Evolutionary conservation across 805 yeast genomes (phyloP), one percentile per base, ranked within the genome.

Genomic region (Maudiozyma pseudohumilis): DNA sequence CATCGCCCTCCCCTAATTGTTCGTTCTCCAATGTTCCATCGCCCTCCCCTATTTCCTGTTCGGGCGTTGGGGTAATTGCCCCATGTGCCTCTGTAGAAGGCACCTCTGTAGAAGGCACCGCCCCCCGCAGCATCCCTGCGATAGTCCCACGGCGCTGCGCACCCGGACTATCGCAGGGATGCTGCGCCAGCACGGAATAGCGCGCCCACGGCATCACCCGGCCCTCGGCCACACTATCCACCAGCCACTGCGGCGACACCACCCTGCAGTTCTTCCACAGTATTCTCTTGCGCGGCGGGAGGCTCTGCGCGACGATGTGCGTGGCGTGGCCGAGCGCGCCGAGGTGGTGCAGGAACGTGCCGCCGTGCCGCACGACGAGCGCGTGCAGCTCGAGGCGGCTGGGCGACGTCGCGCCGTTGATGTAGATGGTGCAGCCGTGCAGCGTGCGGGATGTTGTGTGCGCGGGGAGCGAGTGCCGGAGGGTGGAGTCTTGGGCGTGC

Each of bases 401-500:
- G 0, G 97, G 97, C 2, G 60, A 62, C 0, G 97, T 89, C 50
- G 81, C 76, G 1, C 98, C 98, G 50, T 87, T 88, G n/a, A 89
- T 86, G 55, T 81, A 77, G 4, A 89, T 68, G 1, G 65, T 59
- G 53, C 88, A 83, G 1, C 70, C 75, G 26, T 62, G 50, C 52
- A 89, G 39, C 4, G 87, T 1, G 88, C 63, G 2, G 57, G 59
- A 1, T 70, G 60, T 26, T 47, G 39, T 35, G 9, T 33, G 35
- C 6, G 41, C 50, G 7, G 32, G 28, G 19, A 44, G 40, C 8
- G 48, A 50, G 19, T 46, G 46, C 19, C 47, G 39, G n/a, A 47
- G 40, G 12, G 34, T 32, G 18, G 41, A 44, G 41, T 56, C 56
- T 31, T 49, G 50, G 35, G 32, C 56, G 28, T 15, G 44, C 42